These are phyloP conservation scores for Physocladia obscura DNA, from an alignment of 192 early-diverging fungal genomes.

Conservation along the genomic window DNA sequence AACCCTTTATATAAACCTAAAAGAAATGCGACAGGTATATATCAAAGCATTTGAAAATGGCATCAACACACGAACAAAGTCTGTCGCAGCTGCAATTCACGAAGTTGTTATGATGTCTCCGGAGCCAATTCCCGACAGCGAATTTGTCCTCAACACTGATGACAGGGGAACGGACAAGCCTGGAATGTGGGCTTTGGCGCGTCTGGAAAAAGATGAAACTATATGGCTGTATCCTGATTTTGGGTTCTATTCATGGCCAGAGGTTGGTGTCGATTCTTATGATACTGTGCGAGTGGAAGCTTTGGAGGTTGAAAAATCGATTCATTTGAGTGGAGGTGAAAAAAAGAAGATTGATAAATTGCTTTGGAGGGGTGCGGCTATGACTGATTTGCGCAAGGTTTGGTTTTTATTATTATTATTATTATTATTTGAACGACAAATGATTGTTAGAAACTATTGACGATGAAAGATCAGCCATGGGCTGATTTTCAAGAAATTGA, in stretches of 20 bases:
- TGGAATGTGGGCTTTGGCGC: neutral
- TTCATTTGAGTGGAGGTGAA: neutral
- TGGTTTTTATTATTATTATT: neutral
- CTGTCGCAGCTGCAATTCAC: too few species aligned
- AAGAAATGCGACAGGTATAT: too few species aligned
- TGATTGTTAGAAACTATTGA: neutral
- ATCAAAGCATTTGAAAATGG: too few species aligned
- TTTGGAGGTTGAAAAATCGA: neutral
- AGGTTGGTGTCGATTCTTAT: neutral
- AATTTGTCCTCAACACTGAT: neutral
- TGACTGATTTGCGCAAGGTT: neutral
- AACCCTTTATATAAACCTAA: too few species aligned
- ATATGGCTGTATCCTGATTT: neutral
- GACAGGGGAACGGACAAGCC: neutral
- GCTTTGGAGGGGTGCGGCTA: neutral
- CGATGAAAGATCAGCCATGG: neutral
- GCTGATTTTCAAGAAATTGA: neutral
- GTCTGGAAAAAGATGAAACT: neutral
- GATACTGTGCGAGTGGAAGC: too few species aligned
- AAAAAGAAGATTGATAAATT: neutral
- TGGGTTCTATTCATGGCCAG: neutral
- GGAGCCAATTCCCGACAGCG: neutral
- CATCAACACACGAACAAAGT: too few species aligned
- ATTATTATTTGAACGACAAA: too few species aligned
- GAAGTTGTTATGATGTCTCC: neutral